Evolutionary conservation across 2,329 filamentous ascomycete species (phyloP).

Genomic region (Neurospora sp.): DNA sequence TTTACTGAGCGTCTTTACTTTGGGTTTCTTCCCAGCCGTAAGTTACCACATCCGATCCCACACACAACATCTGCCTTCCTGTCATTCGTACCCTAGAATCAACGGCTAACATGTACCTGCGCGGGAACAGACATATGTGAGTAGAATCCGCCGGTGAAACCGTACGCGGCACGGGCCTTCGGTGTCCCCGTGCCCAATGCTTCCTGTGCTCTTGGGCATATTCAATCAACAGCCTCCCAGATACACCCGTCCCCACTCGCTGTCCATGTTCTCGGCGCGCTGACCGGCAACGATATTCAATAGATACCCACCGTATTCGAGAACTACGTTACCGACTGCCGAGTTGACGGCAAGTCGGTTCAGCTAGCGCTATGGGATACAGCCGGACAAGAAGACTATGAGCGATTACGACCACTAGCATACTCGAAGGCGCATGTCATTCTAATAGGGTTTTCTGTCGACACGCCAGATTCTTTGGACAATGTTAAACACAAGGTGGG

Average conservation of each 20-base stretch:
- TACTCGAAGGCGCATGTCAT: constrained; percentile 98
- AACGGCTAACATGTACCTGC: constrained; percentile 19
- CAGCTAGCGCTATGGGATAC: constrained; percentile 98
- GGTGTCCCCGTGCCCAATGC: background rate
- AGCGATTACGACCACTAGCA: constrained; percentile 83
- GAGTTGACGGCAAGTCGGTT: constrained; percentile 97
- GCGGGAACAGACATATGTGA: constrained; percentile 46
- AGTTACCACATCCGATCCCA: constrained; percentile 28
- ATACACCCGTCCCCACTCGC: background rate
- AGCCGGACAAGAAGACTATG: constrained; percentile 98
- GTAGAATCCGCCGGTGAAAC: constrained; percentile 15
- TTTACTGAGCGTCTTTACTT: constrained; percentile 91
- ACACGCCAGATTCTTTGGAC: constrained; percentile 89
- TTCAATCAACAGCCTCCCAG: background rate
- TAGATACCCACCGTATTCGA: constrained; percentile 97
- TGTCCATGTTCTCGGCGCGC: background rate
- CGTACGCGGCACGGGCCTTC: background rate
- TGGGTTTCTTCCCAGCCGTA: constrained; percentile 96
- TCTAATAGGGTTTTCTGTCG: constrained; percentile 88
- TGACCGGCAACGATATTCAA: background rate
- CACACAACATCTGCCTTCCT: constrained; percentile 2
- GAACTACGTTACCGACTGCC: constrained; percentile 98
- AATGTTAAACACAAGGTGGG: constrained; percentile 94
- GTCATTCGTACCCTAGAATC: constrained; percentile 5
- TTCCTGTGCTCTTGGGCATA: background rate